Base-by-base conservation (phyloP, 495 filamentous ascomycete genomes). In the Xylaria nigripes region DNA sequence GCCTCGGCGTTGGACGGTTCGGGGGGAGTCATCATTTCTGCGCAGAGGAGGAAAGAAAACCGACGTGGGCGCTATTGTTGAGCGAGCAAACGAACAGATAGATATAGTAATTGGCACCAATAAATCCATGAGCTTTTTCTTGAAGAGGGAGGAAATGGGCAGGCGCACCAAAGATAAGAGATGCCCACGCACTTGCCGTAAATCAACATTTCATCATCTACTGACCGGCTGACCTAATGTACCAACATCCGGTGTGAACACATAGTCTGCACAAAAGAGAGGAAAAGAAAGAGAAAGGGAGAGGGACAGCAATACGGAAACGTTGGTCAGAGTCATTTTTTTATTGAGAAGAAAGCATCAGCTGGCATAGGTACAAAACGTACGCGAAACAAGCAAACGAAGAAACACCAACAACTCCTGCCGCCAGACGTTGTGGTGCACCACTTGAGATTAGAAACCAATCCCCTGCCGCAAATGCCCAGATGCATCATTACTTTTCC, bases 371-470 rank as follows among this genome's bases (percentile, higher is more conserved):
- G 58, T 66, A 66, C 63, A 66, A n/a, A 56, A 56, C 45, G 30
- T 60, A 61, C 52, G 50, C 44, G 55, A 61, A 59, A 61, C 22
- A 36, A 63, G 53, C 56, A 58, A 55, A 48, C 27, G 47, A 56
- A 60, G 57, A 57, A 57, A 61, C 55, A 58, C 61, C 61, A 53
- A 55, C 48, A 46, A 63, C 54, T 57, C 51, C 56, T 50, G 48
- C 54, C 61, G 43, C 63, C 53, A 55, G 60, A 49, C 55, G 32
- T 57, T 46, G 53, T 59, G 54, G 53, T 61, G 58, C 58, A 61
- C 55, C 55, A 54, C 63, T 58, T 55, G 59, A 46, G 49, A 66
- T 66, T 64, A 64, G 61, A 54, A 61, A 58, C 58, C 62, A 57
- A 61, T 60, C 48, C 58, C 59, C 56, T 56, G 61, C 63, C 61